These are phyloP conservation scores for Rosa hybrid DNA, from an alignment of 331 rosid species.

Conservation along the genomic window DNA sequence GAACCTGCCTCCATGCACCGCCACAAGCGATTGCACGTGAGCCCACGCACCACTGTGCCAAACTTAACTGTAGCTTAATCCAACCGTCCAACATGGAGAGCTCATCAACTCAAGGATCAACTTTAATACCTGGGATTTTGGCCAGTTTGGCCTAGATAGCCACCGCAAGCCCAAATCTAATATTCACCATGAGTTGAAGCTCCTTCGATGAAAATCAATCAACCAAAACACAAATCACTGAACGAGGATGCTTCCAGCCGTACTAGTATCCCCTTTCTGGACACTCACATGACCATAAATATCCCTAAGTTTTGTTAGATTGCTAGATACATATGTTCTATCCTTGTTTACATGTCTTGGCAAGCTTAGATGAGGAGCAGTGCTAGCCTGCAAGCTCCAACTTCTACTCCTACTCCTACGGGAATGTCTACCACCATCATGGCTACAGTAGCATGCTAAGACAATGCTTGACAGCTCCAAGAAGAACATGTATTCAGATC, in stretches of 20 bases:
- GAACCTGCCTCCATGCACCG: no score
- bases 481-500: conserved; percentile 17
- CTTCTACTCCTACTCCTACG: conserved; percentile 63
- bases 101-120: no score
- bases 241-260: background rate
- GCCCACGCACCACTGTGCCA: no score
- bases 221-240: no score
- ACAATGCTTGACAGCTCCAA: conserved; percentile 14
- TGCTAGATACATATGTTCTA: conserved; percentile 65
- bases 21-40: no score
- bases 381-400: conserved; percentile 57
- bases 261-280: conserved; percentile 52
- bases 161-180: no score
- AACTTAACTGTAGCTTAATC: no score
- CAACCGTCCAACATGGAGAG: no score
- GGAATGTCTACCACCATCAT: conserved; percentile 42
- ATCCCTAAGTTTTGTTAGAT: conserved; percentile 88
- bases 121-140: no score
- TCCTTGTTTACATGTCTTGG: conserved; percentile 54
- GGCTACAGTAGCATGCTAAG: conserved; percentile 32
- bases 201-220: no score
- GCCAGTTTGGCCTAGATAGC: no score
- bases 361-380: conserved; percentile 44
- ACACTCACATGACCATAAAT: conserved; percentile 77
- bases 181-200: no score